Evolutionary conservation across 2,329 filamentous ascomycete genomes (phyloP).

Genomic region (Cercospora sojina): DNA sequence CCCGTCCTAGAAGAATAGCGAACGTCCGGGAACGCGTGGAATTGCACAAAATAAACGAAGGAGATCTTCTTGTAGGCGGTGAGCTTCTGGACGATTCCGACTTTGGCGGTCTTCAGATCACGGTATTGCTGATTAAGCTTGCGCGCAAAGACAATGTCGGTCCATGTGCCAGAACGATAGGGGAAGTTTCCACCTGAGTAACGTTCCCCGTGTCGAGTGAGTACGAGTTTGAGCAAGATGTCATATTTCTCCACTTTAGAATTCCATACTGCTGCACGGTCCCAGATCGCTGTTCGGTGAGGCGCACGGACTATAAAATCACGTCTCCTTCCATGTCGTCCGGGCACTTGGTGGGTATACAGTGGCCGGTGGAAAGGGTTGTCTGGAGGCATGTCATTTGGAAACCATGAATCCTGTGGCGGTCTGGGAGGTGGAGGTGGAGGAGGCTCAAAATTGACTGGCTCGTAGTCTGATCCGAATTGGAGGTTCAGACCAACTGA

Average conservation of each 20-base stretch:
- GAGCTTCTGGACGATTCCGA: constrained; percentile 23
- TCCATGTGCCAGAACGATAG: constrained; percentile 14
- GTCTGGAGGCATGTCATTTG: background rate
- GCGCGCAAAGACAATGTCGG: constrained; percentile 19
- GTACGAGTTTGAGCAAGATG: constrained; percentile 17
- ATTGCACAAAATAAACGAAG: constrained; percentile 26
- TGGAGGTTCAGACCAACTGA: background rate
- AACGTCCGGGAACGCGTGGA: constrained; percentile 15
- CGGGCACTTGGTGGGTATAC: background rate
- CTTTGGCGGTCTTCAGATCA: constrained; percentile 21
- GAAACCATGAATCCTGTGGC: background rate
- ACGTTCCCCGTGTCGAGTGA: constrained; percentile 23
- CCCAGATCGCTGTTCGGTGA: constrained; percentile 19
- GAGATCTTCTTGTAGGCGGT: constrained; percentile 23
- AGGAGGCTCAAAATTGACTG: background rate
- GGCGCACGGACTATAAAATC: constrained; percentile 9
- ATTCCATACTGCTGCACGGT: constrained; percentile 16
- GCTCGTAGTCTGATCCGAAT: background rate
- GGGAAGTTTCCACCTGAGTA: constrained; percentile 17
- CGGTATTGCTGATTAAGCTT: constrained; percentile 17
- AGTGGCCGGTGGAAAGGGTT: background rate
- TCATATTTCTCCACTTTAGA: background rate
- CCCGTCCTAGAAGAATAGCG: background rate
- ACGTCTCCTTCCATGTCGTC: background rate
- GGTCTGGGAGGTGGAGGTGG: constrained; percentile 5